These are phyloP conservation scores for Boechera divaricarpa DNA, from an alignment of 345 rosid species.

Conservation along the genomic window DNA sequence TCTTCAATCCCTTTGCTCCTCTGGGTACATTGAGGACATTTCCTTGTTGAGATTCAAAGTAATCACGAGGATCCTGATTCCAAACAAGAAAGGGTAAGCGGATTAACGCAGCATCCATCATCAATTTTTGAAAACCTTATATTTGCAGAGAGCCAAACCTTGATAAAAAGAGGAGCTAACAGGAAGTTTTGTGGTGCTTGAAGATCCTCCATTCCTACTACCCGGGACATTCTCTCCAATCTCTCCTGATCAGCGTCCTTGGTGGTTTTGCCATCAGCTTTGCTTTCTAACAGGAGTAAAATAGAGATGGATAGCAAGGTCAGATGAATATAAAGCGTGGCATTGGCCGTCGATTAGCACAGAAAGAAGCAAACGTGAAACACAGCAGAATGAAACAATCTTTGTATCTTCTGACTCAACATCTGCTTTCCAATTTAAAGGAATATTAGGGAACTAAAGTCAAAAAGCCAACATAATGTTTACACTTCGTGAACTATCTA, in stretches of 20 bases:
- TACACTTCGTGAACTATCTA: conserved; percentile 12
- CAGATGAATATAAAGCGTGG: conserved; percentile 26
- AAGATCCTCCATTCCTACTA: conserved; percentile 87
- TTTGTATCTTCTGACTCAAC: conserved; percentile 76
- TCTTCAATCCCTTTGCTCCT: conserved; percentile 51
- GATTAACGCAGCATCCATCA: conserved; percentile 13
- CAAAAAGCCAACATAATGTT: conserved; percentile 12
- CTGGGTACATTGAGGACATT: conserved; percentile 52
- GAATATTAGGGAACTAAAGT: conserved; percentile 24
- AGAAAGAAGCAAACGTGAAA: conserved; percentile 3
- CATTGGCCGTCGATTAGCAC: conserved; percentile 5
- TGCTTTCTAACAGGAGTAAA: conserved; percentile 40
- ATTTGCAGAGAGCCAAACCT: conserved; percentile 52
- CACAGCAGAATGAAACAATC: conserved; percentile 39
- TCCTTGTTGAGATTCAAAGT: conserved; percentile 96
- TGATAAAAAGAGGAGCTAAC: conserved; percentile 75
- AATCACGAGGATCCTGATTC: conserved; percentile 91
- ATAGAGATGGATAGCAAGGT: conserved; percentile 13
- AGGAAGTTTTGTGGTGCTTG: conserved; percentile 64
- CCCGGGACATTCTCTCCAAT: conserved; percentile 55
- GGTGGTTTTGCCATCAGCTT: conserved; percentile 57
- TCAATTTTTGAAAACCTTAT: conserved; percentile 30
- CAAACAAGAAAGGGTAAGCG: conserved; percentile 26
- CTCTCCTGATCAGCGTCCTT: conserved; percentile 53
- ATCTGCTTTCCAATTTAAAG: conserved; percentile 52